Evolutionary conservation across 2,329 filamentous ascomycete species (phyloP).

Genomic region (Fusarium dimerum): DNA sequence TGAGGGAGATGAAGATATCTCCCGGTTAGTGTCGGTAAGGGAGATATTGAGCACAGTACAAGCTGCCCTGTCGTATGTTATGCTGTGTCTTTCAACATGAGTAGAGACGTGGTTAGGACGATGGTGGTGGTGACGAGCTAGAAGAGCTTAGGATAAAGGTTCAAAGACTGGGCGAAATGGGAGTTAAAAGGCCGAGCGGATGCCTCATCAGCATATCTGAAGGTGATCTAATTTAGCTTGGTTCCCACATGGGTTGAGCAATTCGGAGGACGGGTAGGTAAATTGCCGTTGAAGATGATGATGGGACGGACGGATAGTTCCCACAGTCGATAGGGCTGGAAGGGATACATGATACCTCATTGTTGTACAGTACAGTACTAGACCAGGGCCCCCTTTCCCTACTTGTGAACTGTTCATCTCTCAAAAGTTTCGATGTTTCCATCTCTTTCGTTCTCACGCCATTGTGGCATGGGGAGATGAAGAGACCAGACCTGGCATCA

Average conservation of each 20-base stretch:
- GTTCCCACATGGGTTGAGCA: background rate
- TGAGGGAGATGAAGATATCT: background rate
- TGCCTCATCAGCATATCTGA: too few relatives aligned
- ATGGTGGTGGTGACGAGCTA: too few relatives aligned
- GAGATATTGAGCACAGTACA: background rate
- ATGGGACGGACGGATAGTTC: background rate
- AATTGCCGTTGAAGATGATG: background rate
- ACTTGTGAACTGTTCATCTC: too few relatives aligned
- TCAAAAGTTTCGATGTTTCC: too few relatives aligned
- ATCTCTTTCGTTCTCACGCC: too few relatives aligned
- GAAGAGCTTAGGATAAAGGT: too few relatives aligned
- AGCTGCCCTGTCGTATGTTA: background rate
- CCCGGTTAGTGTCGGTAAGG: background rate
- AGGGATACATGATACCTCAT: background rate
- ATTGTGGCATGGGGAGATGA: background rate
- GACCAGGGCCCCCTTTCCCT: too few relatives aligned
- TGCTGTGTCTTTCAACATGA: too few relatives aligned
- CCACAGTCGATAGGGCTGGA: background rate
- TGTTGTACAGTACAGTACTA: background rate
- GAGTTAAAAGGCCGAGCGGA: too few relatives aligned
- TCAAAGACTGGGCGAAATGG: too few relatives aligned
- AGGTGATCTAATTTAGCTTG: background rate
- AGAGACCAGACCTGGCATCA: background rate
- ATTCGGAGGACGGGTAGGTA: background rate
- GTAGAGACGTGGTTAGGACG: background rate